A percentile compares a stretch with the other conserved stretches of the same genome.
Conservation (phyloP, 345 rosid genomes). For the Arabidopsis suecica region DNA sequence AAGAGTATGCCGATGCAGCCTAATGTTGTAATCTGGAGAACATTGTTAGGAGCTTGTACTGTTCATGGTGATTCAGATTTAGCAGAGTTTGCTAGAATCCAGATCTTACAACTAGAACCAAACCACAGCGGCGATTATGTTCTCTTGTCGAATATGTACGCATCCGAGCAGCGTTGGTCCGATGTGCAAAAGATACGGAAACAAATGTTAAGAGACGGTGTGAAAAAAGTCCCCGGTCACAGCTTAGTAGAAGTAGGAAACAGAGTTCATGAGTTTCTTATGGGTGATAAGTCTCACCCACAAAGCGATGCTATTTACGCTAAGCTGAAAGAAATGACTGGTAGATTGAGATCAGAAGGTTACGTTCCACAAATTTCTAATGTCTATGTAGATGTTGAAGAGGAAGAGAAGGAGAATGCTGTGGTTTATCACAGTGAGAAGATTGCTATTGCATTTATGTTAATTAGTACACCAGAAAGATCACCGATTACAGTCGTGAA, state of each 20-base stretch:
- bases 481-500: conserved; percentile 67
- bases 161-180: conserved; percentile 73
- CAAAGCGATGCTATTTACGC: conserved; percentile 57
- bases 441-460: conserved; percentile 83
- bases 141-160: conserved; percentile 82
- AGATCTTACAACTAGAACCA: conserved; percentile 66
- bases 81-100: conserved; percentile 65
- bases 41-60: conserved; percentile 71
- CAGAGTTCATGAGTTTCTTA: conserved; percentile 65
- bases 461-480: conserved; percentile 58
- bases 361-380: conserved; percentile 61
- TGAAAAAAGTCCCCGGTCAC: conserved; percentile 71
- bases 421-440: conserved; percentile 83
- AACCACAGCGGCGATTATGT: conserved; percentile 81
- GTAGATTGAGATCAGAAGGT: conserved; percentile 63
- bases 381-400: conserved; percentile 75
- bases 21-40: conserved; percentile 84
- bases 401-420: conserved; percentile 80
- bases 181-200: conserved; percentile 71
- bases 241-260: conserved; percentile 84
- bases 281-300: conserved; percentile 70
- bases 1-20: conserved; percentile 66
- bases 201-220: conserved; percentile 63
- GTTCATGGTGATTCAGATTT: conserved; percentile 62
- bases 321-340: conserved; percentile 64